Base-by-base conservation (phyloP, 2,329 filamentous ascomycete genomes). In the Tothia fuscella region DNA sequence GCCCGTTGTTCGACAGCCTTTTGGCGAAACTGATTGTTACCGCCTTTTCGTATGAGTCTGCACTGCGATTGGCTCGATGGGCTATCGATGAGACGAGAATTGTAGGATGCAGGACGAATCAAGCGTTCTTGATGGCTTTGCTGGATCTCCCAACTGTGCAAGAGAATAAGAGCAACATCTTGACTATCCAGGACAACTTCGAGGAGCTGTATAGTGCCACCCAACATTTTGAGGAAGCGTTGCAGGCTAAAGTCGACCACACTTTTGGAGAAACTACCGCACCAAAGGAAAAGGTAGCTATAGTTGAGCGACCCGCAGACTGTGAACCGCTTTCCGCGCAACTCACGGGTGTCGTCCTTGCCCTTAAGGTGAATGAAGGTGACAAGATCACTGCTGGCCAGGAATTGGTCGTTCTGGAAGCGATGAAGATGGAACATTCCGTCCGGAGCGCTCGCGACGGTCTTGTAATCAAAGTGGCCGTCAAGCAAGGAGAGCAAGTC, bases 341-440 rank as follows among this genome's bases (percentile, higher is more conserved):
- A 0, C 67, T 80, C 10, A 65, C 71, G 0, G 76, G 76, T 0
- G 75, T 72, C 45, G 48, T 79, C 21, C 67, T 78, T 2, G 76
- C 79, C 52, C 57, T 80, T 1, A 50, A 72, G 2, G 72, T 79
- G 0, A 63, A 71, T 4, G 63, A 65, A 46, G 71, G 72, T 2
- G 67, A 78, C 28, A 58, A 70, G 0, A 59, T 80, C 0, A 49
- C 66, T 3, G 62, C 67, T 44, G 71, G 72, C 2, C 66, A 77
- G 22, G 66, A 72, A 0, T 56, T 80, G 0, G 47, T 70, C 62
- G 72, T 79, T n/a, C 67, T 80, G 16, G 71, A 72, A 55, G 75
- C 79, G 56, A 79, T 79, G 74, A 80, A 80, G 57, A 80, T 80
- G 76, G 76, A 80, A 16, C 32, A 35, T 35, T 35, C 32, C 32